Conservation (phyloP, 345 rosid species). For the Clausena lansium region DNA sequence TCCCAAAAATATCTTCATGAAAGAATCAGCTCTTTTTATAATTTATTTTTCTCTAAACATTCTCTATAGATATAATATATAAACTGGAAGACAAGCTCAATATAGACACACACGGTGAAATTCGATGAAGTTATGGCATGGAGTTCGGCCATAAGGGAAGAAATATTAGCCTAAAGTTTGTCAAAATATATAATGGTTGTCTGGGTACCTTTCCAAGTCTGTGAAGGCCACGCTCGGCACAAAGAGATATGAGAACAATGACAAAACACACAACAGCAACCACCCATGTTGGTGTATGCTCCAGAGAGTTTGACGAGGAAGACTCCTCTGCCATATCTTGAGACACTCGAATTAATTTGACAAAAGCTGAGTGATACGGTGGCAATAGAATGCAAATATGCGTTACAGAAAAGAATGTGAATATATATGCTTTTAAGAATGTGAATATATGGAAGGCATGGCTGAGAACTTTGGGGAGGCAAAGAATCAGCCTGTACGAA, state of each 20-base stretch:
- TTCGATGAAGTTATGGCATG: background rate
- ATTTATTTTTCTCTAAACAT: background rate
- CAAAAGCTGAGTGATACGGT: background rate
- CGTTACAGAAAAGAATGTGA: background rate
- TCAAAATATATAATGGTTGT: background rate
- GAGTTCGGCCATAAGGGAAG: background rate
- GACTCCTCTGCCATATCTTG: constrained; percentile 34
- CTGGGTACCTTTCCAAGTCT: constrained; percentile 68
- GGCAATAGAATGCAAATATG: background rate
- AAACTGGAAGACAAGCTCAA: background rate
- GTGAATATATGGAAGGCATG: background rate
- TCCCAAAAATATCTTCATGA: background rate
- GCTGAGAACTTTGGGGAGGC: background rate
- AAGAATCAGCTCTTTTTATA: background rate
- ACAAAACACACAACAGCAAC: constrained; percentile 70
- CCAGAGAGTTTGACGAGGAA: constrained; percentile 34
- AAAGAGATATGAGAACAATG: constrained; percentile 61
- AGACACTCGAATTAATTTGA: background rate
- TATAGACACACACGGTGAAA: background rate
- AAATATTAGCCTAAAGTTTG: background rate
- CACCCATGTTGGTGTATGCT: constrained; percentile 82
- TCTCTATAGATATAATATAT: background rate
- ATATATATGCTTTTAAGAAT: background rate
- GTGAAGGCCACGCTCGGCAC: constrained; percentile 74
- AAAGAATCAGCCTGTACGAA: constrained; percentile 8